Base-by-base conservation (phyloP, 2,329 filamentous ascomycete genomes). In the Colletotrichum lupini region DNA sequence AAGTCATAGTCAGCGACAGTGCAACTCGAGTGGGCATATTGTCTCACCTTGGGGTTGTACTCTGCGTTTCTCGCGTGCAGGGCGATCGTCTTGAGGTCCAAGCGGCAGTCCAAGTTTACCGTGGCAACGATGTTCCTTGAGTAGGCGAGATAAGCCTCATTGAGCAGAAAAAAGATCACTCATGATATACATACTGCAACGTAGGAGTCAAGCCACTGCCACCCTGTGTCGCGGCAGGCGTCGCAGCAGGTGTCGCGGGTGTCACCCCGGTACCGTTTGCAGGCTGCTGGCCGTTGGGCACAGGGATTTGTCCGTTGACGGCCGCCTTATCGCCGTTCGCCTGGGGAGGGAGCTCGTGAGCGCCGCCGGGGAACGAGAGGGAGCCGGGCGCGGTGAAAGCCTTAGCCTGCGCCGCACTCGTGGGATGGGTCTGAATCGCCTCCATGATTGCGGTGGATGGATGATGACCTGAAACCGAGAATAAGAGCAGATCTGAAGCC, bases 31-130 rank as follows among this genome's bases (percentile, higher is more conserved):
- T 56, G 35, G 53, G 4, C 5, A 8, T 11, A 8, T 30, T 46
- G 56, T 61, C 86, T 85, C 94, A 96, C 94, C 94, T 98, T 98
- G 75, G 95, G 95, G 82, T 98, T 98, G 89, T 98, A 98, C 89
- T 98, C 97, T 76, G 97, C 97, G 84, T 98, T 99, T 85, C 97
- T 93, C 76, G 97, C 97, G 85, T 99, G 97, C 82, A 98, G 90
- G 79, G 97, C 97, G 83, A 99, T 98, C 79, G 97, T 98, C 93
- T 98, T 98, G 78, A 99, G 90, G 83, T 99, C 97, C 86, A 98
- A 88, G 79, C 96, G 95, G 87, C 96, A 98, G 88, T 97, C 95
- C 81, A 98, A 90, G 85, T 98, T 98, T 88, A 98, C 97, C 78
- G 97, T 99, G 78, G 97, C 96, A 85, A 98, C 96, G 87, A 98